Base-by-base conservation (phyloP, 345 rosid species). In the Lumnitzera racemosa region DNA sequence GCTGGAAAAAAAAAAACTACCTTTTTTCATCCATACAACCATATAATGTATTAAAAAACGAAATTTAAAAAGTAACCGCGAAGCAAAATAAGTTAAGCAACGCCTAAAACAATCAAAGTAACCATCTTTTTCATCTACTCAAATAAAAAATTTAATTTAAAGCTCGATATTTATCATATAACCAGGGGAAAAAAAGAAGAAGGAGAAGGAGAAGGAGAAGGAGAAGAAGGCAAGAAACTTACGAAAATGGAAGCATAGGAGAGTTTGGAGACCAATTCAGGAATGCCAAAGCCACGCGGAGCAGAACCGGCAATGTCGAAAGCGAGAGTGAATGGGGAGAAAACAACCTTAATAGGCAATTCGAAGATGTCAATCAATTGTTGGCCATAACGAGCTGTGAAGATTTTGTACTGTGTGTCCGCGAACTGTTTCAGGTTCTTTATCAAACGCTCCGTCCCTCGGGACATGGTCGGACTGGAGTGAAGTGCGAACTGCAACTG, bases 241-340 rank as follows among this genome's bases (percentile, higher is more conserved):
- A 91, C 96, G 62, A 89, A 85, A 36, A 91, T 75, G 11, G 98
- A 85, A 49, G 78, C 80, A 57, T 69, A 72, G 64, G 96, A 89
- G 53, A 91, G 74, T 55, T 81, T 86, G 71, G 90, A 76, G 74
- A 89, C 74, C 67, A 91, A 70, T 67, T 91, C 85, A 15, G 95
- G 98, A 66, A 87, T 69, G 69, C 98, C 96, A 55, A 86, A 87
- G 12, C 95, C 96, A 46, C 95, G 92, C 63, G 92, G 92, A 47
- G 96, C 96, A 53, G 96, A 89, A 65, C 98, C 98, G 61, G 81
- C 98, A 61, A 89, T 65, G 80, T 80, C 89, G 61, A 84, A 86
- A 56, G 96, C 96, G 74, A 91, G 88, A 23, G 96, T 83, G 77
- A 89, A 75, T 52, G 96, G 96, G 69, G 92, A 83, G 61, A 85